Base-by-base conservation (phyloP, 1,284 basidiomycete genomes). In the Blastosporella zonata region DNA sequence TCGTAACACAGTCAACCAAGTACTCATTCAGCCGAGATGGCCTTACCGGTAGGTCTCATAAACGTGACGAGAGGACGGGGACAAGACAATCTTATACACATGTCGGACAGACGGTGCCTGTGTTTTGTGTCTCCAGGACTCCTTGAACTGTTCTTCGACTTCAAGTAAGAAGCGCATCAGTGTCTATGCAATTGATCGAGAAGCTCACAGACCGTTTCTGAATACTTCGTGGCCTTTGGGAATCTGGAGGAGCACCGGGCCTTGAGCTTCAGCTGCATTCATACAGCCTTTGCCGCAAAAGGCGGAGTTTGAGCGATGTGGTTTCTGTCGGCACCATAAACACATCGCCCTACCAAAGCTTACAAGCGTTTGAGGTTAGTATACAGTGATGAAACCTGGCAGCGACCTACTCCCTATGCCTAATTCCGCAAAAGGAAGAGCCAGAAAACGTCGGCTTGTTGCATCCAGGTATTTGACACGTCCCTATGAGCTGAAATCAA, bases 41-140 rank as follows among this genome's bases (percentile, higher is more conserved):
- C 49, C 65, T 47, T 53, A 80, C 81, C 73, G 69, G 54, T 83
- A 74, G 36, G 68, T 54, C 40, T 74, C 64, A 57, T 73, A 84
- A n/a, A 68, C 65, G 29, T 71, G 65, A 3, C 82, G 63, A 17
- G 53, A 66, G 3, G 69, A 56, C 50, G 74, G 67, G 8, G 77
- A 62, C 44, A 70, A 74, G 36, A 80, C 59, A 23, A 84, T 65
- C 56, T 74, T 79, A 62, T 74, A 81, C 3, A 84, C 64, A 12
- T 69, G 68, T 34, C 71, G 73, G 22, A 84, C 62, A n/a, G 66
- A 63, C 3, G 79, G 82, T 46, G 61, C 69, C 7, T 63, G 54
- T 57, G 81, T 84, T 46, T 77, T 67, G 1, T 84, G 82, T 45
- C 67, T 72, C 81, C 81, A 84, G 28, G 77, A 77, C 52, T 71